A percentile compares a stretch with the other conserved stretches of the same genome.
Conservation (phyloP, 2,329 filamentous ascomycete genomes). For the Calcarisporium arbuscula region DNA sequence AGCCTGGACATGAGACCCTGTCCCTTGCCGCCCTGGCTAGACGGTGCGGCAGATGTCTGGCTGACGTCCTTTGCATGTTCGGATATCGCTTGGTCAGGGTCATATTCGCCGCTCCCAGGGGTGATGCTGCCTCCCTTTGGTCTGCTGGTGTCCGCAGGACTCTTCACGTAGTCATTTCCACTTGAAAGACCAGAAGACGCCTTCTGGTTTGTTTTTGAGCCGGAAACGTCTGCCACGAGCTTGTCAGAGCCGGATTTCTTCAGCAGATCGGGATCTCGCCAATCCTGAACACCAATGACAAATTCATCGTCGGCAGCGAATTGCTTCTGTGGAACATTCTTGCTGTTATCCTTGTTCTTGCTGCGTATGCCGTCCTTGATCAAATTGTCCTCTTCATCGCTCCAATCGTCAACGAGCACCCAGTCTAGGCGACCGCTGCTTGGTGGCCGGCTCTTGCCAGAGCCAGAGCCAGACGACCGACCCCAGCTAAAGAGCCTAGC, state of each 20-base stretch:
- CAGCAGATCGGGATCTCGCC: constrained; percentile 64
- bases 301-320: constrained; percentile 42
- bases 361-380: no score
- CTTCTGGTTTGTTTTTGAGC: constrained; percentile 6
- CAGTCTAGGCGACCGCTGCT: constrained; percentile 70
- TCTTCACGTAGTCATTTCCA: constrained; percentile 3
- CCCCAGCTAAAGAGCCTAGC: constrained; percentile 33
- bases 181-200: constrained; percentile 2
- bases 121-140: constrained; percentile 62
- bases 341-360: no score
- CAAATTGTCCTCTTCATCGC: constrained; percentile 43
- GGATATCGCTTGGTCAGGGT: constrained; percentile 8
- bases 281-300: constrained; percentile 79
- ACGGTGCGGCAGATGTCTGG: constrained; percentile 2
- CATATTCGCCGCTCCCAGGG: constrained; percentile 67
- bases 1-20: constrained; percentile 41
- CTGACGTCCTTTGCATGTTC: constrained; percentile 6
- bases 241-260: constrained; percentile 18
- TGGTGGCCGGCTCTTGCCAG: constrained; percentile 58
- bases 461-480: constrained; percentile 20
- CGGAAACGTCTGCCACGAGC: no score
- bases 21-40: constrained; percentile 30
- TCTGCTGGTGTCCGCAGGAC: constrained; percentile 18
- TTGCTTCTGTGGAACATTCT: constrained; percentile 12
- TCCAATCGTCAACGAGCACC: constrained; percentile 63